A percentile compares a stretch with the other conserved stretches of the same genome.
phyloP scores from a whole-genome alignment of 108 stramenopile species.

The Schizochytrium sp. region DNA sequence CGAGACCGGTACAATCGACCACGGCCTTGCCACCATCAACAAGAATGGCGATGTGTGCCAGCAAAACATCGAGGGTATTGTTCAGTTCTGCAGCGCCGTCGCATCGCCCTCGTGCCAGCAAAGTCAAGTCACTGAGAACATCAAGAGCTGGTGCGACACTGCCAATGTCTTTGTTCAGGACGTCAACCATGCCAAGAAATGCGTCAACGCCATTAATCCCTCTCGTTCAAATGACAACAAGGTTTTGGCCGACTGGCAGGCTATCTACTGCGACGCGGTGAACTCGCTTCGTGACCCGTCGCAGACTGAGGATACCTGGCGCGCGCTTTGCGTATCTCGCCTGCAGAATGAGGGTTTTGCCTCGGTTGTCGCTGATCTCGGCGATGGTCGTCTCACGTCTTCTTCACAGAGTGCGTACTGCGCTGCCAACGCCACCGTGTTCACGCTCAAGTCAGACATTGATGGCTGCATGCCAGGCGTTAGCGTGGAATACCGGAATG shows the following conservation, averaged over 20 bases:
- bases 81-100: neutral
- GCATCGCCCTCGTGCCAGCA: neutral
- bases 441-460: neutral
- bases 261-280: neutral
- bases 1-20: neutral
- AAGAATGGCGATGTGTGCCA: neutral
- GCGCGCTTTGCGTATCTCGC: neutral
- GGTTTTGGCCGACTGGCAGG: neutral
- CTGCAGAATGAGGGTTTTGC: neutral
- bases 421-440: neutral
- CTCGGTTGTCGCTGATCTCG: neutral
- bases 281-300: neutral
- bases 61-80: neutral
- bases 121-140: neutral
- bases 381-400: neutral
- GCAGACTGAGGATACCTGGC: neutral
- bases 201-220: neutral
- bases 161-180: neutral
- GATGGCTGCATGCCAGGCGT: neutral
- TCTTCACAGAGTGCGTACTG: neutral
- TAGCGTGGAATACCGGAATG: neutral
- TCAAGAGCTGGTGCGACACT: neutral
- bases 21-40: neutral
- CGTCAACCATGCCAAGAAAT: neutral
- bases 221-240: neutral